Percentiles rank a stretch among this genome's conserved stretches.
Conservation (phyloP, 1,284 basidiomycete species). For the Chiua sp. region DNA sequence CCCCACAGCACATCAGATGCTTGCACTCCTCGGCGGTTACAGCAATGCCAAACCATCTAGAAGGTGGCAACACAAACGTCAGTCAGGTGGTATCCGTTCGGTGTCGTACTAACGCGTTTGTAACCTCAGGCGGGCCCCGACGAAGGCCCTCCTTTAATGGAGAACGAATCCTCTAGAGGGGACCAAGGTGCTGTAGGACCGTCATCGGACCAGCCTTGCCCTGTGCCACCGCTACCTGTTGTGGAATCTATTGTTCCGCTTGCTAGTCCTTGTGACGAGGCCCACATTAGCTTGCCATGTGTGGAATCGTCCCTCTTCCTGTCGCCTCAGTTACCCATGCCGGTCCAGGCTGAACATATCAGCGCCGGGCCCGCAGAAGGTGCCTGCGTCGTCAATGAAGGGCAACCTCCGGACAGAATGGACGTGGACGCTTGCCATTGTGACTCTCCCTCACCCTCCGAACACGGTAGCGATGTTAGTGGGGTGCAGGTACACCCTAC, state of each 20-base stretch:
- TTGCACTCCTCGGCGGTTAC: conserved; percentile 16
- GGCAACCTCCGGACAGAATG: not conserved
- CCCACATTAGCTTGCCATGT: not conserved
- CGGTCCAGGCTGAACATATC: not conserved
- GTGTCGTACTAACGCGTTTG: conserved; percentile 10
- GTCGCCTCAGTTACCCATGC: conserved; percentile 1
- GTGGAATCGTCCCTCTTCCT: conserved; percentile 5
- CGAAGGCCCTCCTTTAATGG: not conserved
- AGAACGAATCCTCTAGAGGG: not conserved
- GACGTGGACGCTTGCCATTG: not conserved
- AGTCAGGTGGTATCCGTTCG: not conserved
- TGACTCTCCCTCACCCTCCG: conserved; percentile 41
- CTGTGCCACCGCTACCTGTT: not conserved
- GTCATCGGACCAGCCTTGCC: not conserved
- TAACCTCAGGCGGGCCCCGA: conserved; percentile 6
- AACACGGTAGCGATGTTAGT: conserved; percentile 51
- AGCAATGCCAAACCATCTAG: conserved; percentile 8
- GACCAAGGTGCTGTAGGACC: not conserved
- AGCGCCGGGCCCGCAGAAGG: not conserved
- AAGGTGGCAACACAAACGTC: conserved; percentile 8
- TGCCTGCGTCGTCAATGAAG: not conserved
- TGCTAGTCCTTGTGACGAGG: not conserved
- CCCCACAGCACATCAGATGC: conserved; percentile 25
- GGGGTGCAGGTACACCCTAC: conserved; percentile 1
- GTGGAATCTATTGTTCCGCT: not conserved